Conservation (phyloP, 306 rosid species). For the Astragalus glycyphyllos region DNA sequence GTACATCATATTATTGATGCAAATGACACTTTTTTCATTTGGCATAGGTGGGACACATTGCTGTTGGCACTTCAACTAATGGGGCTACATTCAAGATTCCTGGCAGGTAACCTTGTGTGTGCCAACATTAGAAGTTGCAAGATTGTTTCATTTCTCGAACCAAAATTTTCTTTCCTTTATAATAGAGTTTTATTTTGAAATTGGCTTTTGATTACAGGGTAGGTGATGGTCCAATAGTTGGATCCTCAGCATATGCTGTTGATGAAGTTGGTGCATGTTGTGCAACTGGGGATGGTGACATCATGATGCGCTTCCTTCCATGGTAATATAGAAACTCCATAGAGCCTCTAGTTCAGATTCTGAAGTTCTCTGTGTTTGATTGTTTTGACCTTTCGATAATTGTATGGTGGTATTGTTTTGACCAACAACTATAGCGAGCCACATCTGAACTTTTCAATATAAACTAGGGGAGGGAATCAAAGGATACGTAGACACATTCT, state of each 20-base stretch:
- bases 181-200: not conserved
- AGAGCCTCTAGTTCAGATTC: conserved; percentile 33
- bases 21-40: conserved; percentile 40
- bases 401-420: not conserved
- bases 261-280: conserved; percentile 91
- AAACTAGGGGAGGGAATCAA: not conserved
- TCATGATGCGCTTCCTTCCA: conserved; percentile 97
- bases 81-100: conserved; percentile 97
- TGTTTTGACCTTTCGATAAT: conserved; percentile 12
- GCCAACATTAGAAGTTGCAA: conserved; percentile 18
- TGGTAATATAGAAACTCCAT: conserved; percentile 54
- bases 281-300: conserved; percentile 93
- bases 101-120: conserved; percentile 69
- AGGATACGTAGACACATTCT: not conserved
- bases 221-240: conserved; percentile 92
- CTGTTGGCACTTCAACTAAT: conserved; percentile 94
- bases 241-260: conserved; percentile 84
- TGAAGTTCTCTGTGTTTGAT: conserved; percentile 14
- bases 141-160: conserved; percentile 15
- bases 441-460: not conserved
- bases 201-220: conserved; percentile 62
- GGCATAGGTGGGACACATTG: conserved; percentile 75
- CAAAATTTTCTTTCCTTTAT: no score
- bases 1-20: not conserved
- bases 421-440: conserved; percentile 3